Percentiles rank a stretch among this genome's conserved stretches.
phyloP scores from a whole-genome alignment of 2,329 filamentous ascomycete species.

The Diplodia corticola region DNA sequence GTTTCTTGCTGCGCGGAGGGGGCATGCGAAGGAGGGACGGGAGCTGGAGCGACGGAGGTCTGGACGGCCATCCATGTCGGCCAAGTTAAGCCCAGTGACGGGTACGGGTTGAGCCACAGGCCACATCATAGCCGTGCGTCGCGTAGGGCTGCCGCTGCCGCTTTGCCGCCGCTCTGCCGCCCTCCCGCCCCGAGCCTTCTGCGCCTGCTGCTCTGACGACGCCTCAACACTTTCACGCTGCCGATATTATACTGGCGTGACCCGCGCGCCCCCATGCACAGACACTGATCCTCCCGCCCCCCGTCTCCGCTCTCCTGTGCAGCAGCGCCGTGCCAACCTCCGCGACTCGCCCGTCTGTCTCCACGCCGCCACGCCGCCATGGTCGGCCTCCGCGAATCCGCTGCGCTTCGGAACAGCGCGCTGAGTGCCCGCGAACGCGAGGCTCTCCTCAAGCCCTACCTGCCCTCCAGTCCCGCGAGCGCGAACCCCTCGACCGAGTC shows the following conservation, averaged over 20 bases:
- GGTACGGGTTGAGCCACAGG: constrained; percentile 20
- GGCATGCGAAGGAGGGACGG: constrained; percentile 17
- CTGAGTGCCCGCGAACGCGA: constrained; percentile 52
- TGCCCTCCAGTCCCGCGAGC: constrained; percentile 43
- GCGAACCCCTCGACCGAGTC: background rate
- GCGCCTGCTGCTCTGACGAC: constrained; percentile 7
- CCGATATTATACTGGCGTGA: background rate
- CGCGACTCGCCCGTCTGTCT: background rate
- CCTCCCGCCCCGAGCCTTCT: constrained; percentile 12
- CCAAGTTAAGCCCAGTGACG: constrained; percentile 17
- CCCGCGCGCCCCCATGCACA: background rate
- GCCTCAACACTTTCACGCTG: constrained; percentile 7
- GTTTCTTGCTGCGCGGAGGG: constrained; percentile 1
- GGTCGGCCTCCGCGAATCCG: constrained; percentile 33
- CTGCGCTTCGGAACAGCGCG: constrained; percentile 39
- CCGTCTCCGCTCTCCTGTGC: background rate
- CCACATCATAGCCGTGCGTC: constrained; percentile 4
- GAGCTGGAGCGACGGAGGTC: constrained; percentile 4
- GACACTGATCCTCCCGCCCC: background rate
- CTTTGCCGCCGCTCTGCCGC: background rate
- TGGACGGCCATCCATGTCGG: constrained; percentile 1
- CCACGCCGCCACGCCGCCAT: constrained; percentile 12
- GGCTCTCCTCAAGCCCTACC: constrained; percentile 52
- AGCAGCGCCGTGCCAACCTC: background rate
- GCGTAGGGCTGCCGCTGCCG: background rate